Base-by-base conservation (phyloP, 2,329 filamentous ascomycete species). In the Bipolaris bicolor region DNA sequence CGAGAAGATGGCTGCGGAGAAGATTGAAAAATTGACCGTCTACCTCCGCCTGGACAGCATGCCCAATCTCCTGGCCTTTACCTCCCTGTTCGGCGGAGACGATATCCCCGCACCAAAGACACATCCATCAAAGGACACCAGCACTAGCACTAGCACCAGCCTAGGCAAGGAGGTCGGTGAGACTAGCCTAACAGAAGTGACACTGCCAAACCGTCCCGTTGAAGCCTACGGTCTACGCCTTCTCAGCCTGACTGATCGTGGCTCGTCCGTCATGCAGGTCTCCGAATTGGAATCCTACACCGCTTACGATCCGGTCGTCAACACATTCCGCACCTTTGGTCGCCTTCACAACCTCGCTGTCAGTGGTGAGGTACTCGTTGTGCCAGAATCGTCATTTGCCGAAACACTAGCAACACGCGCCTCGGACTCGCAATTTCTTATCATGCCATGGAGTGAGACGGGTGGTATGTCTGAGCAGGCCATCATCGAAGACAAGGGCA, bases 181-280 rank as follows among this genome's bases (percentile, higher is more conserved):
- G 1, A 43, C 62, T 1, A 62, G 69, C 5, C 3, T 53, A 2
- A 55, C 57, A 13, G 67, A 67, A 1, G 34, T 55, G 5, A 40
- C 52, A 29, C 55, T 64, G 22, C 80, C 78, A 49, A 7, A 10
- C 5, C 79, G 81, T 7, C 83, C 86, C 1, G 82, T 94, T 1
- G 84, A 90, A 69, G 89, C 92, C 0, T 91, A 96, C 67, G 94
- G 92, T 31, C 79, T 97, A n/a, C 89, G 93, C 13, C 84, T 98
- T 15, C 79, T 96, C 47, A 91, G 96, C 71, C 84, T 98, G 11
- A 96, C 91, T 0, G 93, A 97, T 67, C 92, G 94, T 83, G 90
- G 91, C 40, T 97, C 94, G 0, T 93, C 92, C 16, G 94, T 97
- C 67, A 98, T 98, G 94, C 89, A 91, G 67, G 91, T 96, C 10